Conservation (phyloP, 805 yeast genomes). For the Dipodascus geniculatus region DNA sequence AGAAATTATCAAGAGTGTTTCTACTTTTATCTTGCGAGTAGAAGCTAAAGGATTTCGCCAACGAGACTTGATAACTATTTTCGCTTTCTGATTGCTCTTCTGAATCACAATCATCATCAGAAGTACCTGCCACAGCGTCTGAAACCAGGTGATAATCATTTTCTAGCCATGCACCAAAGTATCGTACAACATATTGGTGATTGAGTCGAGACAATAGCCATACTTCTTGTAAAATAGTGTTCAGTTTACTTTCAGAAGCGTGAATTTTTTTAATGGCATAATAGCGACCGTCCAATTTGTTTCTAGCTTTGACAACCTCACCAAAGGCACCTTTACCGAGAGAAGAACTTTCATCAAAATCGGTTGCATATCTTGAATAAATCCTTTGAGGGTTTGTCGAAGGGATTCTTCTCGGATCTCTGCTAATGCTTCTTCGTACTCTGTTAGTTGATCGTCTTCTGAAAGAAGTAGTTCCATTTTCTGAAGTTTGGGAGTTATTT, state of each 20-base stretch:
- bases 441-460: background rate
- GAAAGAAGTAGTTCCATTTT: background rate
- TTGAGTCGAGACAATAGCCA: conserved; percentile 82
- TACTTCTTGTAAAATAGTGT: conserved; percentile 80
- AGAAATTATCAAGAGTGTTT: conserved; percentile 14
- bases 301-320: conserved; percentile 94
- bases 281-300: conserved; percentile 84
- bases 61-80: background rate
- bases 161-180: conserved; percentile 96
- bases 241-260: conserved; percentile 68
- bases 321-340: conserved; percentile 96
- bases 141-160: conserved; percentile 34
- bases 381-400: background rate
- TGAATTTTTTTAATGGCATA: conserved; percentile 90
- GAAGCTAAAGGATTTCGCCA: background rate
- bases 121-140: conserved; percentile 8
- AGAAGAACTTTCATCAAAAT: conserved; percentile 87
- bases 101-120: conserved; percentile 27
- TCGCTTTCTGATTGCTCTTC: conserved; percentile 14
- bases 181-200: conserved; percentile 92
- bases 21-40: conserved; percentile 1
- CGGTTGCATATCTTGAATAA: conserved; percentile 71
- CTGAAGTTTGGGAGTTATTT: conserved; percentile 11
- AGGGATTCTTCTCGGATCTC: background rate
- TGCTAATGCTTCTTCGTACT: background rate